Evolutionary conservation across 1,284 basidiomycete genomes (phyloP), one percentile per base, ranked within the genome.

Genomic region (Ustilago cynodontis): DNA sequence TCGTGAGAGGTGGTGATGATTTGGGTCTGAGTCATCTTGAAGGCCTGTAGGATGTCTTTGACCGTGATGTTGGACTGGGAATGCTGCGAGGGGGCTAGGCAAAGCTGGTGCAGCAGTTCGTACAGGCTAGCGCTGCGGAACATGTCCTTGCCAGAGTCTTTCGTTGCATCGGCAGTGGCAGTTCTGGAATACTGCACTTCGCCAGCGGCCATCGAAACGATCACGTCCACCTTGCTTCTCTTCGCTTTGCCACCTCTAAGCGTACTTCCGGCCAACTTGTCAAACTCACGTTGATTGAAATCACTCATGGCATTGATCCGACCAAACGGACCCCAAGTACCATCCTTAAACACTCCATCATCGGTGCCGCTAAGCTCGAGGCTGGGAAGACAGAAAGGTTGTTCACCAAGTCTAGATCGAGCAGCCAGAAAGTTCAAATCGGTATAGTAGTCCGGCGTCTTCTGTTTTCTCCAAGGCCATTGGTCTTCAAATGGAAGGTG

Each of bases 311-410:
- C n/a, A n/a, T n/a, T n/a, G n/a, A n/a, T 37, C 3, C 35, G 7
- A 29, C 18, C 31, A 8, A 51, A 29, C 3, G 24, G 28, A 1
- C 14, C 7, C 20, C 26, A 18, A 51, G 3, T 31, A 20, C 20
- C 51, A 35, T 37, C 22, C 28, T 31, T n/a, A 14, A 14, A 9
- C 1, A 20, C 24, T 8, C 43, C 43, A 31, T 57, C 55, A 39
- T 14, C 28, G 20, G 18, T n/a, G 9, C 41, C 13, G 28, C 43
- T 26, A 10, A 57, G 18, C 5, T 28, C 55, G 3, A 57, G 26
- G 4, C 3, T n/a, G 29, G 55, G 55, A 20, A 45, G 55, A 31
- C 55, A 57, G 41, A 57, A 47, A 8, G 55, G 55, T 39, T 57
- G 55, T n/a, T 57, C 26, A 9, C 14, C 1, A 3, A 57, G 28